Percentiles rank a stretch among this genome's conserved stretches.
phyloP scores from a whole-genome alignment of 2,329 filamentous ascomycete genomes.

The Taxawa tesnikishii region DNA sequence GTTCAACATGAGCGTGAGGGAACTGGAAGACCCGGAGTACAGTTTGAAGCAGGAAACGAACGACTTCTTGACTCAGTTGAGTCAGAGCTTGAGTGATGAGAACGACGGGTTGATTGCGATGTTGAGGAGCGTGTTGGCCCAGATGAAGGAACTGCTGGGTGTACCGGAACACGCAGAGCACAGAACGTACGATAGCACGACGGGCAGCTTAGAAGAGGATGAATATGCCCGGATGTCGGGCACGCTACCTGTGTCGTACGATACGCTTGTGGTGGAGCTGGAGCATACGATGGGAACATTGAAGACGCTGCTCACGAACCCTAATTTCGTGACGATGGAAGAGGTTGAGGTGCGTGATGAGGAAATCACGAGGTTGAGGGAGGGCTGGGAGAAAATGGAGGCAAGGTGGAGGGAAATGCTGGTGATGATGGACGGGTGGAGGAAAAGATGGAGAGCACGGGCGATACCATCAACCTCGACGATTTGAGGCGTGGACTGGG shows the following conservation, averaged over 20 bases:
- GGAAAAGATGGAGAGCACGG: constrained; percentile 62
- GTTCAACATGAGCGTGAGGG: constrained; percentile 32
- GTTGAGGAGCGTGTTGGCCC: constrained; percentile 57
- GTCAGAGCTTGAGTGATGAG: constrained; percentile 75
- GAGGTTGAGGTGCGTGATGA: constrained; percentile 89
- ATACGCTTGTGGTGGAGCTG: constrained; percentile 59
- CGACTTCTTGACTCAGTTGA: constrained; percentile 75
- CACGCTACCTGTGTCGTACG: constrained; percentile 48
- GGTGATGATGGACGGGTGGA: constrained; percentile 83
- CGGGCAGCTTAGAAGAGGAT: constrained; percentile 9
- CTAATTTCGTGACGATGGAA: constrained; percentile 89
- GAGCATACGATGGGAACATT: constrained; percentile 70
- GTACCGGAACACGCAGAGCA: constrained; percentile 27
- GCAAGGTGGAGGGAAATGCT: constrained; percentile 80
- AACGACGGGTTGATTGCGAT: constrained; percentile 72
- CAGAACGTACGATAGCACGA: constrained; percentile 14
- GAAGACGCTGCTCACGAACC: constrained; percentile 76
- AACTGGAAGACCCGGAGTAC: constrained; percentile 46
- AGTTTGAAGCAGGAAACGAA: constrained; percentile 79
- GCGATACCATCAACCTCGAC: constrained; percentile 53
- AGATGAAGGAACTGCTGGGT: constrained; percentile 53
- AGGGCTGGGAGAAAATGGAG: constrained; percentile 92
- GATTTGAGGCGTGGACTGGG: constrained; percentile 49
- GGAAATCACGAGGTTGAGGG: constrained; percentile 70
- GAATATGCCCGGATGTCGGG: constrained; percentile 22